Percentiles rank a stretch among this genome's conserved stretches.
Conservation (phyloP, 129 eudicot species). For the Lactuca saligna region DNA sequence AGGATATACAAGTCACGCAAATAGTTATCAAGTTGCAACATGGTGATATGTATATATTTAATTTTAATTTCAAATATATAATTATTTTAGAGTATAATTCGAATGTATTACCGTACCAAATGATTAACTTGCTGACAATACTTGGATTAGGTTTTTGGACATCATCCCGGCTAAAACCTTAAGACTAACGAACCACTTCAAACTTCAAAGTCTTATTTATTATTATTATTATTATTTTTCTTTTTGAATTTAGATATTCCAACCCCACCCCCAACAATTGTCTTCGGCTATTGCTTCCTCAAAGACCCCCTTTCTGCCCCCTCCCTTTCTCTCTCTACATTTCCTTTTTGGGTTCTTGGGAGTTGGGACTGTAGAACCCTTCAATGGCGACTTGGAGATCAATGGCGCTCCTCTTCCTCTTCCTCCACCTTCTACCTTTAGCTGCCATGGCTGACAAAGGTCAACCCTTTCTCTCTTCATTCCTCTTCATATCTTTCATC, state of each 20-base stretch:
- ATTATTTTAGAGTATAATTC: too few species aligned
- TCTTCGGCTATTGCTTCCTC: constrained; percentile 19
- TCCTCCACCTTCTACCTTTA: constrained; percentile 36
- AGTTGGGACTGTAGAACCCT: constrained; percentile 11
- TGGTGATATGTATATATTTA: too few species aligned
- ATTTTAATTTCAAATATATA: too few species aligned
- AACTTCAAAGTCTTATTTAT: too few species aligned
- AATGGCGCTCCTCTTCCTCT: constrained; percentile 35
- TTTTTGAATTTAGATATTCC: background rate
- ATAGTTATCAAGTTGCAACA: too few species aligned
- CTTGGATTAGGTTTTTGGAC: background rate
- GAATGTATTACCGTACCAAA: too few species aligned
- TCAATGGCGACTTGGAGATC: constrained; percentile 30
- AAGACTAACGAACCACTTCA: background rate
- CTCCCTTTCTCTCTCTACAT: constrained; percentile 19
- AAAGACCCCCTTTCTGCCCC: constrained; percentile 30
- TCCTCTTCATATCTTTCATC: constrained; percentile 5
- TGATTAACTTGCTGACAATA: too few species aligned
- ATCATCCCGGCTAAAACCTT: background rate
- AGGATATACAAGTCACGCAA: too few species aligned
- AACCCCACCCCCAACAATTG: constrained; percentile 17
- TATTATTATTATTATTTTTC: too few species aligned
- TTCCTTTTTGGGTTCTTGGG: constrained; percentile 24
- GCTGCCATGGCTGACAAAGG: constrained; percentile 54
- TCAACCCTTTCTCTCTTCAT: constrained; percentile 13